These are phyloP conservation scores for Trichoderma simmonsii DNA, from an alignment of 2,329 filamentous ascomycete species.

Conservation along the genomic window DNA sequence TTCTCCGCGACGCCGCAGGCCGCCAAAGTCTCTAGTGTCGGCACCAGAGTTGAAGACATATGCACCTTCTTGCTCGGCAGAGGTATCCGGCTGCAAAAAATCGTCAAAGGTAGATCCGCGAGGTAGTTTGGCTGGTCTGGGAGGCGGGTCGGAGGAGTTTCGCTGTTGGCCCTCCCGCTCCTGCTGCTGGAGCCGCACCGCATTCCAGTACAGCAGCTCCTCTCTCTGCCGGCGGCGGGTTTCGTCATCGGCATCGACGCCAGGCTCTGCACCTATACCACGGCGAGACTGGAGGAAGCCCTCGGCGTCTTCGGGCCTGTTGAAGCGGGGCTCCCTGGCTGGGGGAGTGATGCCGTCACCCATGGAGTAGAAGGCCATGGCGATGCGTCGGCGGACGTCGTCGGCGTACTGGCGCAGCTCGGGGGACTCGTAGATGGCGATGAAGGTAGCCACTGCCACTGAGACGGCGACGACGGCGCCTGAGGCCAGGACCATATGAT, in stretches of 20 bases:
- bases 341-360: constrained; percentile 55
- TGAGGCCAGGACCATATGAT: constrained; percentile 53
- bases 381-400: constrained; percentile 59
- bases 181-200: constrained; percentile 49
- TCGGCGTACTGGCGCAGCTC: constrained; percentile 61
- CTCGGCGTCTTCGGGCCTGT: constrained; percentile 63
- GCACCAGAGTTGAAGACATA: constrained; percentile 58
- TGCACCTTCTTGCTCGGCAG: constrained; percentile 53
- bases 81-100: constrained; percentile 51
- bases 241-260: constrained; percentile 61
- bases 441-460: constrained; percentile 55
- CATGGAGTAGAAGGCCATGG: constrained; percentile 56
- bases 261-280: constrained; percentile 39
- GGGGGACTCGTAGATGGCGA: constrained; percentile 62
- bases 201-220: constrained; percentile 65
- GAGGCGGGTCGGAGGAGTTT: background rate
- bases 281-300: constrained; percentile 57
- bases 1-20: constrained; percentile 48
- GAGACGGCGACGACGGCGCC: constrained; percentile 57
- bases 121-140: constrained; percentile 13
- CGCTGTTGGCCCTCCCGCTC: background rate
- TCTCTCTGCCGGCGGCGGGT: constrained; percentile 59
- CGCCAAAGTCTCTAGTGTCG: constrained; percentile 43
- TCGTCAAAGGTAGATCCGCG: constrained; percentile 55
- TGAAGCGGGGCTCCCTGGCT: constrained; percentile 54